Evolutionary conservation across 148 eudicot species (phyloP), one percentile per base, ranked within the genome.

Genomic region (Nyssa sinensis): DNA sequence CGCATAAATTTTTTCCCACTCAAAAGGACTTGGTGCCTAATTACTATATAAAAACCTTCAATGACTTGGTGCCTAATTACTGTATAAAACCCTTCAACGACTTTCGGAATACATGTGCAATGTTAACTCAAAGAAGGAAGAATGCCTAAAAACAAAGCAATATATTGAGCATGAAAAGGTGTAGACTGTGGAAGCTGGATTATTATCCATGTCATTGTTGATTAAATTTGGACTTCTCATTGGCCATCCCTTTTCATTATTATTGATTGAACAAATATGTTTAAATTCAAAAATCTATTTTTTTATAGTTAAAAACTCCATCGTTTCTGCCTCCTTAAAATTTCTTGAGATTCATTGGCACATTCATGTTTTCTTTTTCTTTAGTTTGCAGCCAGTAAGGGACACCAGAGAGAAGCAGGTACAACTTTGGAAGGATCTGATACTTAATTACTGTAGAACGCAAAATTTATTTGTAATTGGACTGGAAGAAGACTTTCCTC

Each of bases 401-500:
- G 99, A 95, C 80, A 88, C 97, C 3, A 75, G 99, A 72, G 99
- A 95, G 80, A 95, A 91, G 79, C 99, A 94, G 84, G 78, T 88
- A 77, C 97, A 90, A 76, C 93, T 95, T 11, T 94, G 99, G 99
- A 95, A 95, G 86, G 96, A 91, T 80, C 90, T 95, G 70, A 88
- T 93, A 81, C 91, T 92, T 70, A 94, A 90, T 67, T 95, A 75
- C 68, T 95, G 96, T 82, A 88, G 85, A 75, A 85, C 90, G 13
- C 97, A 95, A 69, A 92, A 91, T 73, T 77, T 89, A 59, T 93
- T 86, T 78, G 78, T 93, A 1, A 79, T 95, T 73, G 83, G 78
- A 72, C 89, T 88, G 13, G 97, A 93, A 74, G 88, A 91, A 75
- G 97, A 93, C 61, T 93, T 95, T 70, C 91, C 93, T 64, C 71